These are phyloP conservation scores for Sicyos edulis DNA, from an alignment of 306 rosid genomes.

Conservation along the genomic window DNA sequence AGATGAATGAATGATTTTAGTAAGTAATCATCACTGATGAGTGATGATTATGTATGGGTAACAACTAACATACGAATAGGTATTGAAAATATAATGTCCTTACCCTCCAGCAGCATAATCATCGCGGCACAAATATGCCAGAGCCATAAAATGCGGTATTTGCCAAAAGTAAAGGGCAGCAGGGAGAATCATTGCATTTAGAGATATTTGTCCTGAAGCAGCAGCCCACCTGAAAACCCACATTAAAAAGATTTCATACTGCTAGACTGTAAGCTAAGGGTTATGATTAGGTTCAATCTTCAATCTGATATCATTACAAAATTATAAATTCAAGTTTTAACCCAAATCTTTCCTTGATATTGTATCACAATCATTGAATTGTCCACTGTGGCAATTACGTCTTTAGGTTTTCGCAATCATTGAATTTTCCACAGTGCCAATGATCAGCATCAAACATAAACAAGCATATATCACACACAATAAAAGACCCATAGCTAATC, in stretches of 20 bases:
- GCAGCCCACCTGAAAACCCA: constrained; percentile 78
- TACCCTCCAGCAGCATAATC: constrained; percentile 99
- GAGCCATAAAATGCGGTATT: constrained; percentile 97
- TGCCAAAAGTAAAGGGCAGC: constrained; percentile 99
- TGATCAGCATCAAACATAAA: neutral
- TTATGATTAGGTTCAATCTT: neutral
- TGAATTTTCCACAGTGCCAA: neutral
- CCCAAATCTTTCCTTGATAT: neutral
- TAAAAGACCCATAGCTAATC: constrained; percentile 4
- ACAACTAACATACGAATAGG: constrained; percentile 3
- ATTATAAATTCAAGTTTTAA: constrained; percentile 3
- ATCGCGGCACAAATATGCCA: constrained; percentile 79
- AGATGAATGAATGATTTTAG: neutral
- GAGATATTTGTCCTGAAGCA: constrained; percentile 72
- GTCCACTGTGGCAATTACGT: neutral
- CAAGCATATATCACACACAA: neutral
- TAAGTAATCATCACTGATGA: too few species aligned
- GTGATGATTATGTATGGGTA: neutral
- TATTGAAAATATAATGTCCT: constrained; percentile 25
- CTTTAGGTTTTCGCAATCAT: too few species aligned
- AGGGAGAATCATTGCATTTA: constrained; percentile 76
- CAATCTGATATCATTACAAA: neutral
- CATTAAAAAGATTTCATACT: constrained; percentile 13
- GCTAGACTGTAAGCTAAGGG: neutral
- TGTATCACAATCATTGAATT: neutral